Evolutionary conservation across 1,284 basidiomycete species (phyloP), one percentile per base, ranked within the genome.

Genomic region (Microbotryomycetes sp.): DNA sequence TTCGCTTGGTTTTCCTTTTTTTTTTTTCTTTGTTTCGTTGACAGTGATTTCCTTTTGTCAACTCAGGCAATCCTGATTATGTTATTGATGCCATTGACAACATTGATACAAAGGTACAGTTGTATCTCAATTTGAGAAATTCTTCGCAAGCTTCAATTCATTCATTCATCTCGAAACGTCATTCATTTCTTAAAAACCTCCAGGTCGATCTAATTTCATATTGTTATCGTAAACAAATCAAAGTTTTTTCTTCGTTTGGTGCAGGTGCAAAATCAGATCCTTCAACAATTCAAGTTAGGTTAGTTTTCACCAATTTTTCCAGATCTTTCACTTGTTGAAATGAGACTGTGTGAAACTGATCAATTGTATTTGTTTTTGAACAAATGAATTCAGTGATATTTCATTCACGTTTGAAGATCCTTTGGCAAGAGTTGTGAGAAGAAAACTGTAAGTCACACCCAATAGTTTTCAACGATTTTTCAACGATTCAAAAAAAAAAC

Each of bases 231-330:
- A 80, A 85, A 67, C 74, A 80, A 36, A 84, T 92, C 76, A 89
- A 88, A 79, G 87, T 96, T 22, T 96, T 98, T 76, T 89, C 92
- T 1, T 92, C 91, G 22, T 96, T 98, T 91, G 96, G 96, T 48
- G 91, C 94, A 1, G 88, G 93, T n/a, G 89, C 93, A 6, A 99
- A 98, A 78, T 83, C 82, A 64, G 96, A 99, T 75, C 92, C 96
- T 0, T 96, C 92, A 4, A 83, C 92, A 31, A 83, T 98, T 28
- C 94, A 97, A 76, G 96, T 98, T 63, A 80, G 79, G 77, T 79
- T 49, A 64, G 76, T 68, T 4, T 6, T 32, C 26, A 26, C 2
- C 22, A 12, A 6, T 23, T 26, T 15, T 1, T 48, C 5, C 16
- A 4, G 6, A 47, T 26, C 26, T 32, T 6, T 26, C 23, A 16